Conservation (phyloP, 768 basidiomycete genomes). For the Daedaleopsis sinensis region DNA sequence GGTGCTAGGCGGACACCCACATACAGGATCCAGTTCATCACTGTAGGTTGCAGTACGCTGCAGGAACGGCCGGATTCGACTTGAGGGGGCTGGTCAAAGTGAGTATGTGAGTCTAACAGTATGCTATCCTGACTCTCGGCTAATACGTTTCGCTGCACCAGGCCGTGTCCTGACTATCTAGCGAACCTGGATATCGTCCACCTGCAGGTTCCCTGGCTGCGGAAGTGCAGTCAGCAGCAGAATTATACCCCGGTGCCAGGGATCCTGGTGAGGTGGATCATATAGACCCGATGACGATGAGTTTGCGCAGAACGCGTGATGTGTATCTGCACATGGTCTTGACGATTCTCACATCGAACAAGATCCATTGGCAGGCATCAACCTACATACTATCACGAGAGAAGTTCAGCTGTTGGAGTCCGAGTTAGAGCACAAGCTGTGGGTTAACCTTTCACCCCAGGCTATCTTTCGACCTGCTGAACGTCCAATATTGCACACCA, state of each 20-base stretch:
- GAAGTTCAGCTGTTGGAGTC: conserved; percentile 2
- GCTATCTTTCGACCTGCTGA: background rate
- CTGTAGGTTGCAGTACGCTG: conserved; percentile 17
- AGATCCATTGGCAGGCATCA: conserved; percentile 5
- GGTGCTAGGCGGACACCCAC: conserved; percentile 5
- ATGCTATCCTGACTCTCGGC: conserved; percentile 3
- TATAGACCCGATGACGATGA: conserved; percentile 16
- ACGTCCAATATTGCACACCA: background rate
- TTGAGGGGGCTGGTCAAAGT: conserved; percentile 25
- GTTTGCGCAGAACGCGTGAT: conserved; percentile 24
- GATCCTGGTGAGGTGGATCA: too few species aligned
- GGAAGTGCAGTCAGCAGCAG: conserved; percentile 27
- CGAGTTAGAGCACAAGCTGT: conserved; percentile 10
- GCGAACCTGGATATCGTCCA: conserved; percentile 30
- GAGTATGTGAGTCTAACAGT: too few species aligned
- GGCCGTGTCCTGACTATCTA: conserved; percentile 27
- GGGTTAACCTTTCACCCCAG: background rate
- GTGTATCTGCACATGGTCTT: conserved; percentile 12
- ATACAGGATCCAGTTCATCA: conserved; percentile 14
- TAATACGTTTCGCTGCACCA: conserved; percentile 16
- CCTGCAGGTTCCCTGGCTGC: conserved; percentile 28
- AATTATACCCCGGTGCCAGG: too few species aligned
- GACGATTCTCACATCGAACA: conserved; percentile 14
- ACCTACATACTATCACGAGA: conserved; percentile 16
- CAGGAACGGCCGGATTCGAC: conserved; percentile 27